phyloP scores from a whole-genome alignment of 768 basidiomycete genomes.

The Collybia sp. region DNA sequence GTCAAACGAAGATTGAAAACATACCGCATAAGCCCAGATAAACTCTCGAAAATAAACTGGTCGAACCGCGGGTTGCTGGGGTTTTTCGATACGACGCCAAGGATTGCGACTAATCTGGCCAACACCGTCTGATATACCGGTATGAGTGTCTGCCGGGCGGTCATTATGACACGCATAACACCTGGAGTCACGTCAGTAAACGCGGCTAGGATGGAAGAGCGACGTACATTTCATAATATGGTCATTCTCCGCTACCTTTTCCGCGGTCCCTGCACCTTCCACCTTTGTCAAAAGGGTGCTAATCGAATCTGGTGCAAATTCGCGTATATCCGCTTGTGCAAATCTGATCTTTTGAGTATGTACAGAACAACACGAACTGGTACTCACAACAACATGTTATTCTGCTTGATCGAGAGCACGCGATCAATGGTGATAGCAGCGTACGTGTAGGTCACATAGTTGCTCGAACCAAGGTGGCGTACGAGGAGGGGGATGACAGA shows the following conservation, averaged over 20 bases:
- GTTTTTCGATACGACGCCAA: slow-evolving; percentile 88
- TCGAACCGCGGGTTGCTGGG: slow-evolving; percentile 98
- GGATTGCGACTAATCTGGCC: slow-evolving; percentile 71
- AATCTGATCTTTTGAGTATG: slow-evolving; percentile 47
- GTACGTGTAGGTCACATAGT: slow-evolving; percentile 94
- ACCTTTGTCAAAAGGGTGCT: slow-evolving; percentile 74
- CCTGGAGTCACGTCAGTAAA: slow-evolving; percentile 38
- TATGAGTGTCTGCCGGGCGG: slow-evolving; percentile 73
- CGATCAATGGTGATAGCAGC: slow-evolving; percentile 98
- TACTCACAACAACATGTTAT: slow-evolving; percentile 66
- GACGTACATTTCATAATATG: slow-evolving; percentile 92
- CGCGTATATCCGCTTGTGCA: slow-evolving; percentile 80
- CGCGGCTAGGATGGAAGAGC: too few species aligned
- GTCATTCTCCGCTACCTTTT: slow-evolving; percentile 96
- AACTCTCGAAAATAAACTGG: slow-evolving; percentile 95
- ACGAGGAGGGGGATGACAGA: slow-evolving; percentile 86
- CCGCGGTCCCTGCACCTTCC: slow-evolving; percentile 72
- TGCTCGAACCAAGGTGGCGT: slow-evolving; percentile 73
- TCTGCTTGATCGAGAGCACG: slow-evolving; percentile 85
- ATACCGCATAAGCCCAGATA: slow-evolving; percentile 89
- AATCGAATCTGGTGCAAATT: slow-evolving; percentile 71
- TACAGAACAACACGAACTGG: neutral
- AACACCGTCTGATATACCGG: slow-evolving; percentile 65
- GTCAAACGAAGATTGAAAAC: slow-evolving; percentile 5
- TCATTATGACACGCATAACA: slow-evolving; percentile 90